Percentiles rank a stretch among this genome's conserved stretches.
phyloP scores from a whole-genome alignment of 75 land plant species.

The Isoetes taiwanensis region DNA sequence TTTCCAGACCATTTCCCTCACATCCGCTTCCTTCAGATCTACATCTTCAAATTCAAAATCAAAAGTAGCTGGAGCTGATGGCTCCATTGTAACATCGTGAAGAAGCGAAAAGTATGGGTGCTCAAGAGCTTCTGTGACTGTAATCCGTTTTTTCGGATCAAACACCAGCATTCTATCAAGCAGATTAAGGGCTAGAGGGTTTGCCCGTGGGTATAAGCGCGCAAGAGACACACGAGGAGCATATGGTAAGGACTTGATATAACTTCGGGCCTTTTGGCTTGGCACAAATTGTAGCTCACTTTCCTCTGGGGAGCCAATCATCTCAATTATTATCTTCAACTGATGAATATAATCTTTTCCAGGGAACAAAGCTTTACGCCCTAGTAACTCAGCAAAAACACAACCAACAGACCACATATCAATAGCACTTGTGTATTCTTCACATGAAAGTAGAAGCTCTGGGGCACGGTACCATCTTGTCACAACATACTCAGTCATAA shows the following conservation, averaged over 20 bases:
- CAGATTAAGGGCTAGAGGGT: slow-evolving; percentile 67
- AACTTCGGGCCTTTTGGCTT: slow-evolving; percentile 51
- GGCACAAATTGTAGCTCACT: slow-evolving; percentile 60
- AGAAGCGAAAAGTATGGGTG: slow-evolving; percentile 71
- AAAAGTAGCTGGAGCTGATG: slow-evolving; percentile 45
- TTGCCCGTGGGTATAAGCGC: slow-evolving; percentile 54
- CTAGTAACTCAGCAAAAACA: slow-evolving; percentile 87
- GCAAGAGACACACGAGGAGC: slow-evolving; percentile 38
- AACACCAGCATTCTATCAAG: slow-evolving; percentile 73
- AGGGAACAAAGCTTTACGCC: slow-evolving; percentile 11
- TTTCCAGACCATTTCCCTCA: slow-evolving; percentile 63
- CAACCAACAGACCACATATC: slow-evolving; percentile 98
- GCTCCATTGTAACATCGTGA: slow-evolving; percentile 47
- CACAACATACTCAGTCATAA: slow-evolving; percentile 91
- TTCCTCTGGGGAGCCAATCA: slow-evolving; percentile 67
- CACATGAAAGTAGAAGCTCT: slow-evolving; percentile 46
- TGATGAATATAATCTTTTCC: slow-evolving; percentile 76
- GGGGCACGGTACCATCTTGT: slow-evolving; percentile 98
- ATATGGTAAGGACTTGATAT: slow-evolving; percentile 47
- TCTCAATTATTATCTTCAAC: slow-evolving; percentile 56
- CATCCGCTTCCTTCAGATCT: slow-evolving; percentile 39
- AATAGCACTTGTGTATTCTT: slow-evolving; percentile 64
- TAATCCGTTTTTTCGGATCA: slow-evolving; percentile 68
- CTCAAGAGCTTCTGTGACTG: slow-evolving; percentile 59
- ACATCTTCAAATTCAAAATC: slow-evolving; percentile 54